A percentile compares a stretch with the other conserved stretches of the same genome.
Evolutionary conservation across 805 yeast genomes (phyloP).

Genomic region (Grigorovia yakushimaensis): DNA sequence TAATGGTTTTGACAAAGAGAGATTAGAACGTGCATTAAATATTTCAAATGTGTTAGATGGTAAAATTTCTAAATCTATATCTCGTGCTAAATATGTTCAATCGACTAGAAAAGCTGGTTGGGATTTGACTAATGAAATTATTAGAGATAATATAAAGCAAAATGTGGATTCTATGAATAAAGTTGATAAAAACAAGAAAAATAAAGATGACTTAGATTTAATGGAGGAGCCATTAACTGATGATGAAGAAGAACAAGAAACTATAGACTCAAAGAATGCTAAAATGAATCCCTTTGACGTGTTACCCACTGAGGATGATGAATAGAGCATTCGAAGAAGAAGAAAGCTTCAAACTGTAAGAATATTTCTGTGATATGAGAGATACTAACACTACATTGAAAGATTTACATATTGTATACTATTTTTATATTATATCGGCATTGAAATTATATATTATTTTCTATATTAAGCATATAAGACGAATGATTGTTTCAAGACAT

Average conservation of each 20-base stretch:
- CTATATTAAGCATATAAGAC: too few relatives aligned
- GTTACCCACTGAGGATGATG: conserved; percentile 28
- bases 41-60: conserved; percentile 46
- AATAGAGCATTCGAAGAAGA: conserved; percentile 3
- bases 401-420: too few relatives aligned
- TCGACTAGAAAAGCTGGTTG: conserved; percentile 58
- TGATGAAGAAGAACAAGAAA: neutral
- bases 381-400: too few relatives aligned
- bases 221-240: conserved; percentile 4
- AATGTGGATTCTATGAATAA: neutral
- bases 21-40: conserved; percentile 40
- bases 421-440: too few relatives aligned
- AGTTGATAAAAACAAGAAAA: conserved; percentile 2
- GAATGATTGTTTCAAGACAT: too few relatives aligned
- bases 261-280: neutral
- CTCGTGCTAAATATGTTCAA: conserved; percentile 54
- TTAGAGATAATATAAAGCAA: conserved; percentile 26
- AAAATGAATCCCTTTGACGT: conserved; percentile 23
- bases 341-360: too few relatives aligned
- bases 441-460: too few relatives aligned
- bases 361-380: too few relatives aligned
- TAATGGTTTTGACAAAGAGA: conserved; percentile 29
- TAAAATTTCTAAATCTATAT: conserved; percentile 55
- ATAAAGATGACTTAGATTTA: conserved; percentile 20
- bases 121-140: conserved; percentile 53